Conservation (phyloP, 1,284 basidiomycete species). For the Sporisorium exsertum region DNA sequence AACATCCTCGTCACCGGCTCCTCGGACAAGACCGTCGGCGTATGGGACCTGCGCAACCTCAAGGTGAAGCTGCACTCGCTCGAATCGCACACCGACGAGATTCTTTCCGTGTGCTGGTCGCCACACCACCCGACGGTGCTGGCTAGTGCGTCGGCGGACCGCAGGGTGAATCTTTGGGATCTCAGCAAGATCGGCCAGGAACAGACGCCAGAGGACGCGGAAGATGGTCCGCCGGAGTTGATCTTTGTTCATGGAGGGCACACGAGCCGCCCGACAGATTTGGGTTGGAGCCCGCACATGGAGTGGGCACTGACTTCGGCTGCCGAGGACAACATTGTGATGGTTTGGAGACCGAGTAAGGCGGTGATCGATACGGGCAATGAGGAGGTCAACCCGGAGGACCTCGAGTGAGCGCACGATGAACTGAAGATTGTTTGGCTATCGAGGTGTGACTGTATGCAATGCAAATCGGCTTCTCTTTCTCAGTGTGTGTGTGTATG, state of each 20-base stretch:
- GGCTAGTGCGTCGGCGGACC: conserved; percentile 81
- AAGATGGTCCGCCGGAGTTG: conserved; percentile 84
- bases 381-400: conserved; percentile 35
- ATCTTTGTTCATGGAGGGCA: conserved; percentile 69
- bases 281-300: conserved; percentile 65
- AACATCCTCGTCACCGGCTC: conserved; percentile 92
- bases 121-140: conserved; percentile 77
- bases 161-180: conserved; percentile 96
- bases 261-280: conserved; percentile 64
- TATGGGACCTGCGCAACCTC: conserved; percentile 89
- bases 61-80: conserved; percentile 85
- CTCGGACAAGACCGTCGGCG: conserved; percentile 89
- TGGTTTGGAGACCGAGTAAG: conserved; percentile 61
- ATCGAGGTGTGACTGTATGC: not conserved
- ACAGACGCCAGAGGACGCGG: conserved; percentile 96
- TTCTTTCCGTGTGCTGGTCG: conserved; percentile 93
- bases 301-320: conserved; percentile 64
- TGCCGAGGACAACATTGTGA: conserved; percentile 68
- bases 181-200: conserved; percentile 90
- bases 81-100: conserved; percentile 92
- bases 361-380: conserved; percentile 43
- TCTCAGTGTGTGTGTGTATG: not conserved
- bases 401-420: conserved; percentile 26
- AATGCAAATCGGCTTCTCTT: not conserved
- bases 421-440: not conserved